These are phyloP conservation scores for Diaporthe caulivora DNA, from an alignment of 2,329 filamentous ascomycete species.

Conservation along the genomic window DNA sequence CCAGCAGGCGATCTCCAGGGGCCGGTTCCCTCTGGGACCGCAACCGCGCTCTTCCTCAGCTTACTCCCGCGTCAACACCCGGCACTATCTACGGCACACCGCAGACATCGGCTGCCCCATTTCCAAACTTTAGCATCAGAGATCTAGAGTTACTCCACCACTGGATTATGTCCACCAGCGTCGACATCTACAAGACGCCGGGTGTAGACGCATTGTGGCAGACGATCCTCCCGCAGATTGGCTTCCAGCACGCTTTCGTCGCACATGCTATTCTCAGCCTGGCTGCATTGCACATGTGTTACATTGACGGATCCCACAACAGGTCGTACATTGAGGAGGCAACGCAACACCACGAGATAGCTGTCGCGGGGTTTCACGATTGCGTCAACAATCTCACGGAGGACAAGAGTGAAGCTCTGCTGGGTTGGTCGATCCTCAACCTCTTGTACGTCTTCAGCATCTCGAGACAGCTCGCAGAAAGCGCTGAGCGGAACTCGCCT, in stretches of 20 bases:
- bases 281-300: not conserved
- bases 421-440: not conserved
- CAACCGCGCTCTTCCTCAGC: not conserved
- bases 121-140: not conserved
- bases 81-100: not conserved
- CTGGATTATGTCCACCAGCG: not conserved
- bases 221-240: not conserved
- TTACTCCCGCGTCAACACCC: not conserved
- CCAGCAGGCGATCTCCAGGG: not conserved
- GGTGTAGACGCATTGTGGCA: not conserved
- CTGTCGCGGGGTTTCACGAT: not conserved
- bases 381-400: not conserved
- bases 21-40: not conserved
- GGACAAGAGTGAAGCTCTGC: not conserved
- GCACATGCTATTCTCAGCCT: not conserved
- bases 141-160: not conserved
- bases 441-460: not conserved
- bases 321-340: conserved; percentile 1
- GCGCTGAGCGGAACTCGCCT: not conserved
- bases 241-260: not conserved
- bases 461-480: not conserved
- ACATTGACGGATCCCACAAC: not conserved
- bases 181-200: not conserved
- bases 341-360: conserved; percentile 1
- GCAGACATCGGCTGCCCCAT: not conserved